Percentiles rank a stretch among this genome's conserved stretches.
Evolutionary conservation across 148 eudicot species (phyloP).

Genomic region (Oxyria digyna): DNA sequence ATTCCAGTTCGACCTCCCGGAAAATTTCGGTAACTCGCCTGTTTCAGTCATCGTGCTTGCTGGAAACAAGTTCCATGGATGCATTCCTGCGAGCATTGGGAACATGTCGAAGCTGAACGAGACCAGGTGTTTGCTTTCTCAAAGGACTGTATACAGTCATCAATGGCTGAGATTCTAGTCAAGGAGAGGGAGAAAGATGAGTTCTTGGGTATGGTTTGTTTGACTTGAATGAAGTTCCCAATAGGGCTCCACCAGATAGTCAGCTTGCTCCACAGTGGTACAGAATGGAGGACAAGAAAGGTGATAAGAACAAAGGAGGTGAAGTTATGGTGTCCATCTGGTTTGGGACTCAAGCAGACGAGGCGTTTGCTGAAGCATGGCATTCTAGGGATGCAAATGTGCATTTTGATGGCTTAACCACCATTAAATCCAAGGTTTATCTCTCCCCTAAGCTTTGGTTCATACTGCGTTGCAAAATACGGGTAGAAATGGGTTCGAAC

Average conservation of each 20-base stretch:
- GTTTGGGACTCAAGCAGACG: conserved; percentile 97
- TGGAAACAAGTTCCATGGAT: too few relatives aligned
- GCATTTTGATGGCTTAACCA: conserved; percentile 48
- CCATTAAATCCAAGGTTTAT: conserved; percentile 75
- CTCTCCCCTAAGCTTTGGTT: too few relatives aligned
- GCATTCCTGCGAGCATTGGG: too few relatives aligned
- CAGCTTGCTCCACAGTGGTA: conserved; percentile 94
- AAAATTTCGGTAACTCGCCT: too few relatives aligned
- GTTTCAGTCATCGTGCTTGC: too few relatives aligned
- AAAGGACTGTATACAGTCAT: conserved; percentile 70
- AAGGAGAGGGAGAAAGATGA: conserved; percentile 70
- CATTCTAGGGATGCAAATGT: conserved; percentile 85
- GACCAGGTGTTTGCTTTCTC: conserved; percentile 89
- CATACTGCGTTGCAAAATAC: too few relatives aligned
- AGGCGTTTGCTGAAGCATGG: conserved; percentile 92
- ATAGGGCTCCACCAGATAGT: conserved; percentile 78
- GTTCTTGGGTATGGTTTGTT: conserved; percentile 74
- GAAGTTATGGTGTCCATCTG: conserved; percentile 77
- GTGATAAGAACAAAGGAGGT: conserved; percentile 52
- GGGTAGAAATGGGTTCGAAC: too few relatives aligned
- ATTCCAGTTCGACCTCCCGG: too few relatives aligned
- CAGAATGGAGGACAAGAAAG: conserved; percentile 75
- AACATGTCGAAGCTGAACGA: too few relatives aligned
- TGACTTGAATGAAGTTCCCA: conserved; percentile 80
- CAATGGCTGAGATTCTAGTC: conserved; percentile 65